These are phyloP conservation scores for Calendula officinalis DNA, from an alignment of 129 eudicot species.

Conservation along the genomic window DNA sequence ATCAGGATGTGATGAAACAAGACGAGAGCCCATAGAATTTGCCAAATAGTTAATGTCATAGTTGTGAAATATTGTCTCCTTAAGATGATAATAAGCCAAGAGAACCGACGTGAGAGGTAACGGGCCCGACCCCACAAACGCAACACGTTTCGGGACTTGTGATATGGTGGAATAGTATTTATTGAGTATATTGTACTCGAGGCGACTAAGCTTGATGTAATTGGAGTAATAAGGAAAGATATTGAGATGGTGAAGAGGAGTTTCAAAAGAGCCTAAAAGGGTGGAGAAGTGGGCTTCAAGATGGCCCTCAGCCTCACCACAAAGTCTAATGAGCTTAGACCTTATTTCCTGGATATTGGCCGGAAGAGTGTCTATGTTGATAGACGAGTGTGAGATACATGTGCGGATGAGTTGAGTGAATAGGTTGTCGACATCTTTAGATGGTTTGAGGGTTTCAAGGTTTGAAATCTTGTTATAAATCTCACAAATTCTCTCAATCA, in stretches of 20 bases:
- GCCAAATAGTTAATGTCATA: slow-evolving; percentile 62
- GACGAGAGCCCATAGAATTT: slow-evolving; percentile 51
- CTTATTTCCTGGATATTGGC: slow-evolving; percentile 46
- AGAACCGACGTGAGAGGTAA: slow-evolving; percentile 20
- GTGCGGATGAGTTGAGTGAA: slow-evolving; percentile 59
- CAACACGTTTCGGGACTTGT: slow-evolving; percentile 33
- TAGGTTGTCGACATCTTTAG: slow-evolving; percentile 56
- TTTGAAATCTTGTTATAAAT: slow-evolving; percentile 56
- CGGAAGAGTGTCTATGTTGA: slow-evolving; percentile 54
- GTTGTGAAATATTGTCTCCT: slow-evolving; percentile 50
- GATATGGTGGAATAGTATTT: slow-evolving; percentile 14
- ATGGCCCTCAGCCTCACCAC: slow-evolving; percentile 65
- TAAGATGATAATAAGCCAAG: slow-evolving; percentile 50
- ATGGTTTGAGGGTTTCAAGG: slow-evolving; percentile 60
- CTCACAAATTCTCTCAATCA: slow-evolving; percentile 42
- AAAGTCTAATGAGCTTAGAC: slow-evolving; percentile 52
- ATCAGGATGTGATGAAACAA: slow-evolving; percentile 48
- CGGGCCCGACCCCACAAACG: slow-evolving; percentile 48
- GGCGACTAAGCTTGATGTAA: slow-evolving; percentile 50
- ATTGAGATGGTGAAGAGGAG: slow-evolving; percentile 55
- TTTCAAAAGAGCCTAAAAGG: slow-evolving; percentile 38
- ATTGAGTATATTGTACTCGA: slow-evolving; percentile 59
- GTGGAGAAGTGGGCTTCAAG: slow-evolving; percentile 58
- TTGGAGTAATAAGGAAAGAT: slow-evolving; percentile 22
- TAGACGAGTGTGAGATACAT: slow-evolving; percentile 58